Evolutionary conservation across 768 basidiomycete genomes (phyloP), one percentile per base, ranked within the genome.

Genomic region (Cubamyces lactineus): DNA sequence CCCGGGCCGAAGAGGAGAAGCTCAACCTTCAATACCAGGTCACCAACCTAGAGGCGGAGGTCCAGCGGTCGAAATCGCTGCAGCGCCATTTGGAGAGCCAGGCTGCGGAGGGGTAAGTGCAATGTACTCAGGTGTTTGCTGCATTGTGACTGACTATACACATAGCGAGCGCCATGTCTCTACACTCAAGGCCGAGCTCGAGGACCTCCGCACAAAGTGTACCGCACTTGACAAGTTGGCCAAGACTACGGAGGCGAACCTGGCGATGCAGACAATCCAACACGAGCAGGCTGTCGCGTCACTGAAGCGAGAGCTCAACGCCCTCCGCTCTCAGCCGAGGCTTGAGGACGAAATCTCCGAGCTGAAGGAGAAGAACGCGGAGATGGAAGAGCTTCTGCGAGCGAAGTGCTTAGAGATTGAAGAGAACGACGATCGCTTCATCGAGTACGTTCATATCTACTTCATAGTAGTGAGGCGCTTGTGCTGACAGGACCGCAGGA

Each of bases 361-460:
- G 59, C 77, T 92, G 40, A 82, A 87, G 69, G 88, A 89, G 69
- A 84, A 82, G 65, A 89, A 86, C 67, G 80, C 77, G 39, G 89
- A 92, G 71, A 87, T 92, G 86, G 91, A 93, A 66, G 84, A 86
- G 47, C 76, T 91, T 46, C 75, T 93, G 46, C 80, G 80, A 59
- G 77, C 74, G 45, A 93, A 92, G 73, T 89, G 87, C 62, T 73
- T 79, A 15, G 91, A 93, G 75, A 91, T 93, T 58, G 91, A 93
- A 70, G 89, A 88, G 67, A 90, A 93, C 58, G 91, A 94, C 67
- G 92, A 94, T 69, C 84, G 84, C 39, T 84, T 86, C 53, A 83
- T 93, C 62, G 88, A 88, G 91, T 93, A 74, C 66, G 88, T 79
- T n/a, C 9, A 23, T 17, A 21, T 63, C 26, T 19, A 13, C 40